These are phyloP conservation scores for Boletus pseudo-olivaceus DNA, from an alignment of 768 basidiomycete genomes.

Conservation along the genomic window DNA sequence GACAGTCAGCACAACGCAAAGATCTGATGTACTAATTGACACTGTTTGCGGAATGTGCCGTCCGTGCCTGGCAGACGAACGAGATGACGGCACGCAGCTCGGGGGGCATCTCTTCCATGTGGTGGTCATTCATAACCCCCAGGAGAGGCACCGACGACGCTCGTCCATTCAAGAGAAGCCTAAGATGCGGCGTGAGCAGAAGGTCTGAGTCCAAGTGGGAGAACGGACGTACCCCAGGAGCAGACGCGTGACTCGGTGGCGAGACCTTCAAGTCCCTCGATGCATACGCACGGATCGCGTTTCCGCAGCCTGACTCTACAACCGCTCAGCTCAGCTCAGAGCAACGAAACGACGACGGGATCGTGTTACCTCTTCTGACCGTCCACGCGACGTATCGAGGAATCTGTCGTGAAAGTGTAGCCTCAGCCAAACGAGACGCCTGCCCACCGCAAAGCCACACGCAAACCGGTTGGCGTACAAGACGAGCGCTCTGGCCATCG, in stretches of 20 bases:
- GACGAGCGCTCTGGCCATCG: not conserved
- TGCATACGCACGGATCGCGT: too few relatives aligned
- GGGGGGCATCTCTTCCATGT: too few relatives aligned
- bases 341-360: too few relatives aligned
- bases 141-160: not conserved
- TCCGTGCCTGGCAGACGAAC: not conserved
- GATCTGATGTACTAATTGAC: not conserved
- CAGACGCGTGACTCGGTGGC: constrained; percentile 1
- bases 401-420: too few relatives aligned
- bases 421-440: too few relatives aligned
- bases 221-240: not conserved
- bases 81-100: too few relatives aligned
- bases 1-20: not conserved
- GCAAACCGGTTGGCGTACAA: not conserved
- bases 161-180: not conserved
- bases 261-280: not conserved
- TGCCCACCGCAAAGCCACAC: too few relatives aligned
- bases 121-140: too few relatives aligned
- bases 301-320: too few relatives aligned
- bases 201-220: not conserved
- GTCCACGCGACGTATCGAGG: too few relatives aligned
- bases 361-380: too few relatives aligned
- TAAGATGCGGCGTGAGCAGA: not conserved
- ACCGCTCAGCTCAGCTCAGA: too few relatives aligned
- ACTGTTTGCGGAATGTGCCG: not conserved